Evolutionary conservation across 345 rosid genomes (phyloP), one percentile per base, ranked within the genome.

Genomic region (Citrus medica): DNA sequence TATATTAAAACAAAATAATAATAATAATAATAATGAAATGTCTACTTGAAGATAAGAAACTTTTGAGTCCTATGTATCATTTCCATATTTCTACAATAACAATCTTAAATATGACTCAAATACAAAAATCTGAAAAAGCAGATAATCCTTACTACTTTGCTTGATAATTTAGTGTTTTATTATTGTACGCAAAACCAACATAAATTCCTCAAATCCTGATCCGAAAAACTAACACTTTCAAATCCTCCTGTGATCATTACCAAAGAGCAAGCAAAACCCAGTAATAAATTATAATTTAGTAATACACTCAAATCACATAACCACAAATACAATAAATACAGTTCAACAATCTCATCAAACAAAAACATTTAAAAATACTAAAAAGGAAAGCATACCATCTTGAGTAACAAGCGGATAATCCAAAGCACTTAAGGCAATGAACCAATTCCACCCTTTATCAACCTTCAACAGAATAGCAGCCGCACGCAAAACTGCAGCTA

Each of bases 361-460:
- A 27, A 66, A 64, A 56, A 37, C n/a, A 72, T 51, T 7, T 4
- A 71, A 53, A 32, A 71, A 58, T 7, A 21, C 4, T 24, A 61
- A 27, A 2, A 7, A 71, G 48, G 64, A 51, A 0, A 5, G 27
- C 88, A 68, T 88, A 96, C 99, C 99, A 76, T 97, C 99, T 84
- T 93, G 99, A 60, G 98, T 94, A 72, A 94, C 77, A 74, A 97
- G 82, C 1, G 99, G 99, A 85, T 97, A 97, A 86, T 97, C 99
- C 82, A 77, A 74, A 5, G 99, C 98, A 71, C 97, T 93, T 86
- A 97, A 86, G 33, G 83, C 81, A 46, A 97, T 89, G 64, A 97
- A 97, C 98, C 99, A 94, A 75, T 89, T 88, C 99, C 99, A 97
- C 55, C 91, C 88, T 3, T 79, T 82, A 83, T 91, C 95, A 76